Evolutionary conservation across 495 filamentous ascomycete species (phyloP).

Genomic region (Penicillium lagena): DNA sequence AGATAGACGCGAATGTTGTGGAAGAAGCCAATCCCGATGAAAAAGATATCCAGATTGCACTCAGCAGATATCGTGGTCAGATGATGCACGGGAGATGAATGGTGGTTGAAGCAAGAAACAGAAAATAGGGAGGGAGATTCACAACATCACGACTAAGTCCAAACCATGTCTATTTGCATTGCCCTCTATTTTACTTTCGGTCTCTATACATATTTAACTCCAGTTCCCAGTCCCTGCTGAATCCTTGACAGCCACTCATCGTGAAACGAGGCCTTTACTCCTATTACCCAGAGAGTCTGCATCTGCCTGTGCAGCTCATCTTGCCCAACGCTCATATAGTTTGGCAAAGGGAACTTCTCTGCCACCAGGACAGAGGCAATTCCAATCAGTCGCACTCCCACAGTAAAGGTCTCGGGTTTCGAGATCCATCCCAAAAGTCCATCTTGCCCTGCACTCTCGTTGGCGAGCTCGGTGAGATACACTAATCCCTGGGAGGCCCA

Average conservation of each 20-base stretch:
- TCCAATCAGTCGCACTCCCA: constrained; percentile 52
- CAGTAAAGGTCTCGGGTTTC: constrained; percentile 62
- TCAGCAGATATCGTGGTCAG: too few relatives aligned
- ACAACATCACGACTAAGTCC: too few relatives aligned
- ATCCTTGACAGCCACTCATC: constrained; percentile 30
- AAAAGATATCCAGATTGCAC: too few relatives aligned
- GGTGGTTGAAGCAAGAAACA: not conserved
- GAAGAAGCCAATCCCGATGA: too few relatives aligned
- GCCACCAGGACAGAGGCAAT: constrained; percentile 39
- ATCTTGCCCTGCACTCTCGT: constrained; percentile 32
- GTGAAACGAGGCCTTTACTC: constrained; percentile 23
- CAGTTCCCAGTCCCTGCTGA: constrained; percentile 10
- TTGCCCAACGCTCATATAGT: constrained; percentile 16
- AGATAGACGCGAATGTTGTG: too few relatives aligned
- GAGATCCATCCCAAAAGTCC: constrained; percentile 68
- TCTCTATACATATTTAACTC: too few relatives aligned
- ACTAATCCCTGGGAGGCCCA: constrained; percentile 57
- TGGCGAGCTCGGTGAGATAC: constrained; percentile 32
- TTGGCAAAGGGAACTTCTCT: constrained; percentile 23
- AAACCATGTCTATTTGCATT: not conserved
- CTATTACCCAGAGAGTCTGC: constrained; percentile 12
- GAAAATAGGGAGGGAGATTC: not conserved
- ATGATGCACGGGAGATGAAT: not conserved
- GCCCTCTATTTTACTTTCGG: not conserved
- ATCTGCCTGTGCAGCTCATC: constrained; percentile 14